These are phyloP conservation scores for Jamesozyma jinghongensis DNA, from an alignment of 805 yeast genomes.

Conservation along the genomic window DNA sequence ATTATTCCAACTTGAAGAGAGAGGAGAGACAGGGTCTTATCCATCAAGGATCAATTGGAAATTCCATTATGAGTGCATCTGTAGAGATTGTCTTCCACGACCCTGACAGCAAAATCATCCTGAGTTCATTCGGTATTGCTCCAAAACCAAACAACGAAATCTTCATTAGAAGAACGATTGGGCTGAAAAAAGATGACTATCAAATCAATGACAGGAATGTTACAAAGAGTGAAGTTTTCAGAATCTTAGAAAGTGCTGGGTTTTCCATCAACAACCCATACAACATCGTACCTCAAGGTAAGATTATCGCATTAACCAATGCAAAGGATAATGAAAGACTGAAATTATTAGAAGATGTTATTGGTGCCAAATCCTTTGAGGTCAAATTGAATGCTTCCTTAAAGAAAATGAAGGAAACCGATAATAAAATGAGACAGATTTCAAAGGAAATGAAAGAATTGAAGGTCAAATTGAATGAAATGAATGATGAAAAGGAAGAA, in stretches of 20 bases:
- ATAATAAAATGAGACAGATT: slow-evolving; percentile 58
- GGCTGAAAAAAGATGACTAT: slow-evolving; percentile 87
- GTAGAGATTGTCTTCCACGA: slow-evolving; percentile 88
- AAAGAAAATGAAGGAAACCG: slow-evolving; percentile 70
- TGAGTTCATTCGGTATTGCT: slow-evolving; percentile 32
- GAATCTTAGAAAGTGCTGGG: slow-evolving; percentile 82
- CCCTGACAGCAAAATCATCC: slow-evolving; percentile 62
- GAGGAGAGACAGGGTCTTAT: slow-evolving; percentile 82
- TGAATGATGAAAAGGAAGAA: slow-evolving; percentile 73
- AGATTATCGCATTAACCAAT: slow-evolving; percentile 78
- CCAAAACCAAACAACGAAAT: slow-evolving; percentile 47
- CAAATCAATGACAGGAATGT: slow-evolving; percentile 73
- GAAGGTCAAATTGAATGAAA: slow-evolving; percentile 62
- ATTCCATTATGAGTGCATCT: slow-evolving; percentile 82
- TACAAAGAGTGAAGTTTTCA: slow-evolving; percentile 71
- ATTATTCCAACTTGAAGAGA: slow-evolving; percentile 71
- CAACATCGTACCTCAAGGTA: slow-evolving; percentile 95
- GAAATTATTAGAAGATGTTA: slow-evolving; percentile 74
- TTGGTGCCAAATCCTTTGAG: slow-evolving; percentile 92
- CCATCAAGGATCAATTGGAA: slow-evolving; percentile 77
- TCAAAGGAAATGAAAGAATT: slow-evolving; percentile 64
- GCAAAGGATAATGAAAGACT: slow-evolving; percentile 81
- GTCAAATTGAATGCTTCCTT: slow-evolving; percentile 65
- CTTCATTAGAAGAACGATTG: slow-evolving; percentile 76
- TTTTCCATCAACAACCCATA: slow-evolving; percentile 85